Evolutionary conservation across 2,329 filamentous ascomycete species (phyloP).

Genomic region (Xylaria sp.): DNA sequence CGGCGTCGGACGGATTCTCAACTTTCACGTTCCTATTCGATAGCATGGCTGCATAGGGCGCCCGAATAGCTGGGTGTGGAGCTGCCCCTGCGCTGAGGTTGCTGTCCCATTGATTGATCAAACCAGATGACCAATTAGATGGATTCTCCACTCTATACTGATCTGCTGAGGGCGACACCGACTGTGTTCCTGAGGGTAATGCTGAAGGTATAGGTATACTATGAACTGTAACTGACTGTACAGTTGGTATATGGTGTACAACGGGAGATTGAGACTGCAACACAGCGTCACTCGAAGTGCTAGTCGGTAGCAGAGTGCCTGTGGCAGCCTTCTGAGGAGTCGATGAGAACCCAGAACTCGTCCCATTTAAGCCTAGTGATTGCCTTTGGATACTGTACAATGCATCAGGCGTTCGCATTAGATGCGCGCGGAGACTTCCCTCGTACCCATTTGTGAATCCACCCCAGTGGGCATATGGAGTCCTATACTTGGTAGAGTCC

Average conservation of each 20-base stretch:
- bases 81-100: conserved; percentile 34
- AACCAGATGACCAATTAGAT: conserved; percentile 21
- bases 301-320: conserved; percentile 12
- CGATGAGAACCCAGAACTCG: conserved; percentile 28
- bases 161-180: conserved; percentile 18
- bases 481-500: conserved; percentile 66
- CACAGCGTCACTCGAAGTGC: not conserved
- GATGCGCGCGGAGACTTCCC: conserved; percentile 59
- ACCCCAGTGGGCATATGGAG: conserved; percentile 66
- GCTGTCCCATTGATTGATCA: conserved; percentile 32
- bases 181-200: conserved; percentile 8
- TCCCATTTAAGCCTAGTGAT: conserved; percentile 38
- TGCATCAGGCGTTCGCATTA: conserved; percentile 56
- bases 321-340: conserved; percentile 35
- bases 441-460: conserved; percentile 72
- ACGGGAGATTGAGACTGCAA: conserved; percentile 10
- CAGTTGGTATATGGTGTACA: conserved; percentile 5
- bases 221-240: conserved; percentile 13
- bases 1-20: conserved; percentile 23
- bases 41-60: conserved; percentile 48
- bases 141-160: conserved; percentile 15
- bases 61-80: conserved; percentile 48
- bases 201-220: conserved; percentile 9
- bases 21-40: conserved; percentile 40
- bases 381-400: conserved; percentile 48